Evolutionary conservation across 2,329 filamentous ascomycete genomes (phyloP), one percentile per base, ranked within the genome.

Genomic region (Hirsutella rhossiliensis): DNA sequence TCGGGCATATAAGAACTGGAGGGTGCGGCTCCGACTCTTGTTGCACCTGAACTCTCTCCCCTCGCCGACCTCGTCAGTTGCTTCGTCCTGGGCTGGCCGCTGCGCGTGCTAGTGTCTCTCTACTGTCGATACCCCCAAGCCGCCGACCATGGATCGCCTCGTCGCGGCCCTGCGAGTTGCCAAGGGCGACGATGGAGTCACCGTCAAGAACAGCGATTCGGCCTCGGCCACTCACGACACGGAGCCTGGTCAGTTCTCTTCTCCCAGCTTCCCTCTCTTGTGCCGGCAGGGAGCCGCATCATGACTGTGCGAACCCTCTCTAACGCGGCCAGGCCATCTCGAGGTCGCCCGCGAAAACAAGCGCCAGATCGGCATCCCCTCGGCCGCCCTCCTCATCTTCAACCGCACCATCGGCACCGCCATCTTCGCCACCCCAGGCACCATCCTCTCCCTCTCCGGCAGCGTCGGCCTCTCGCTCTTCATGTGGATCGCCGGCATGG

Each of bases 321-420:
- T 19, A 7, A 12, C 5, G 17, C 30, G 36, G n/a, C 11, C 17
- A 59, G 60, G 56, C 41, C 58, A 54, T 18, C 56, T 67, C 34
- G 57, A 65, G 30, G 41, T 58, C 40, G 70, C 64, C 5, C 63
- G 65, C 36, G 68, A 73, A 7, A 63, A 64, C 46, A 74, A 74
- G 52, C 66, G 73, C 34, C 69, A 76, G 53, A 76, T 80, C 45
- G 75, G 75, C 40, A 54, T 77, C 40, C 59, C 67, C 40, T 73
- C 70, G 5, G 76, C 77, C 18, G 62, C 69, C 18, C 75, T 78
- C 59, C 64, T 80, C 45, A 78, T 81, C 56, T 73, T 80, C 59
- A 80, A 80, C 63, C 73, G 77, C 46, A 76, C 82, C 63, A 75
- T 83, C 45, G 78, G 79, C 37, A 81, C 76, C 11, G 78, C 79